phyloP scores from a whole-genome alignment of 345 rosid species.

The Turnera subulata region DNA sequence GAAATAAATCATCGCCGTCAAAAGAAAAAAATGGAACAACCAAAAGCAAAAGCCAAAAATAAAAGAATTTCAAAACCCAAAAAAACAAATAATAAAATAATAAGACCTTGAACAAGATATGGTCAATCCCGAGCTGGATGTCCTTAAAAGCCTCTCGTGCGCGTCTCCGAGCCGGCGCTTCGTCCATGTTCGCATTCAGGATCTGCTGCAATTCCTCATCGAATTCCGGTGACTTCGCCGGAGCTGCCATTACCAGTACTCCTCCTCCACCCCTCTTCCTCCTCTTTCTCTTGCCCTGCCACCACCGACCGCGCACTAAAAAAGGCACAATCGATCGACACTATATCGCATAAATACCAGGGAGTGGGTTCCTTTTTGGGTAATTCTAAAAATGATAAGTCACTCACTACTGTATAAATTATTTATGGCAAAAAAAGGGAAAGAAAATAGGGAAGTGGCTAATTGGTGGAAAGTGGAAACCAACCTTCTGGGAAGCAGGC shows the following conservation, averaged over 20 bases:
- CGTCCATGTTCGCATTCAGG: conserved; percentile 59
- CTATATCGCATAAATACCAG: no score
- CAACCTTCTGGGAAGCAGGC: no score
- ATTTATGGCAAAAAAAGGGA: no score
- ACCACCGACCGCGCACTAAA: background rate
- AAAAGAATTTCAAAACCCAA: no score
- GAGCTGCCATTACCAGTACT: background rate
- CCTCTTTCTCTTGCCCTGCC: conserved; percentile 9
- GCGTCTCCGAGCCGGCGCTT: conserved; percentile 63
- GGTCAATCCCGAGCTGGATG: conserved; percentile 71
- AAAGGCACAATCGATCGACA: no score
- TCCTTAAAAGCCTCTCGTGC: conserved; percentile 77
- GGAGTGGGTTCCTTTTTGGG: no score
- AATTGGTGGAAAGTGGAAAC: no score
- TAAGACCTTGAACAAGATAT: conserved; percentile 82
- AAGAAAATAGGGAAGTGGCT: no score
- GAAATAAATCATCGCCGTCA: background rate
- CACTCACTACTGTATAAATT: no score
- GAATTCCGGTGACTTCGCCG: conserved; percentile 38
- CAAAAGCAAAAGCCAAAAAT: background rate
- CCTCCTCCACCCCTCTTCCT: conserved; percentile 1
- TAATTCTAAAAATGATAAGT: no score
- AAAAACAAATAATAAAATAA: no score
- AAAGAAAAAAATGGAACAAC: background rate
- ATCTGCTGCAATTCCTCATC: conserved; percentile 55